These are phyloP conservation scores for Phanerochaete sordida DNA, from an alignment of 768 basidiomycete species.

Conservation along the genomic window DNA sequence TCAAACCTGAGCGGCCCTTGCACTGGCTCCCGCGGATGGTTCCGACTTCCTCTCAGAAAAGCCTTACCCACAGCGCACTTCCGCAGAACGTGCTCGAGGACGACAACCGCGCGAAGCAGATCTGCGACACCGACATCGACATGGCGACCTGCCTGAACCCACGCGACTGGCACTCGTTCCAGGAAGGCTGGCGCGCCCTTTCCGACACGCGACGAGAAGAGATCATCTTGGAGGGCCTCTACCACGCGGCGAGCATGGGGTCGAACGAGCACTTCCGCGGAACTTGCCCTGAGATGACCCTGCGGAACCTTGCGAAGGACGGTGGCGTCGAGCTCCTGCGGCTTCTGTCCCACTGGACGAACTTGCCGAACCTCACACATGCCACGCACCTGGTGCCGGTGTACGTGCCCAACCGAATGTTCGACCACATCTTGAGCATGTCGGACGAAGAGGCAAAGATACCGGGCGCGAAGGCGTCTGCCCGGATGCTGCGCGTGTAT, in stretches of 20 bases:
- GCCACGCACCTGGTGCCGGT: neutral
- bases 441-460: no score
- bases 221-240: conserved; percentile 4
- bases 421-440: no score
- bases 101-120: no score
- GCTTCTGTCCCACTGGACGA: neutral
- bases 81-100: no score
- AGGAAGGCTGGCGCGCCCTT: neutral
- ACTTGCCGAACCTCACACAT: neutral
- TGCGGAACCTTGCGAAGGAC: neutral
- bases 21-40: no score
- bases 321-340: conserved; percentile 2
- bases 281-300: conserved; percentile 1
- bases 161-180: neutral
- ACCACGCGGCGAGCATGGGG: neutral
- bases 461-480: no score
- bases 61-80: no score
- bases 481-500: no score
- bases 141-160: no score
- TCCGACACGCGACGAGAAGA: neutral
- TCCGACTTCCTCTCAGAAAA: no score
- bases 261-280: neutral
- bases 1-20: no score
- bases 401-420: neutral
- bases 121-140: no score